Evolutionary conservation across 139 green algal species (phyloP), one percentile per base, ranked within the genome.

Genomic region (Chlorella sp.): DNA sequence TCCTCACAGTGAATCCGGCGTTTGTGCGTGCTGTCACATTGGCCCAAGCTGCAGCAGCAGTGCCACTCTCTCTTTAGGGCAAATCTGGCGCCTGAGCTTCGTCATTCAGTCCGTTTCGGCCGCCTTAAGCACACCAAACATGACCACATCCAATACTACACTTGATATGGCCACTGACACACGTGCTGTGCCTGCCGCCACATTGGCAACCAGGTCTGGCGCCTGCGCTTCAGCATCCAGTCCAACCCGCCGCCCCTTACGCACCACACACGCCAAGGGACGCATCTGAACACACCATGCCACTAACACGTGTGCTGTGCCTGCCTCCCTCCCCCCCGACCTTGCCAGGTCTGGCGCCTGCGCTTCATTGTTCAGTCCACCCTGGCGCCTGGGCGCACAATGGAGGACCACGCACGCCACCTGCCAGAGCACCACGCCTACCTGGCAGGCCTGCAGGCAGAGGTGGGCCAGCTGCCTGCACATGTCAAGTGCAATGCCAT

Each of bases 351-450:
- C 30, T 78, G 61, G 61, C 61, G 64, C 19, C 83, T 87, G 83
- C 83, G 61, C 61, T 77, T 77, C 83, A 66, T 87, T 21, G 36
- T 73, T 26, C 57, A 71, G 28, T 86, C 81, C 32, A 61, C 42
- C 15, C 81, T 86, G 57, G 81, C 81, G 30, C 57, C 81, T 24
- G 81, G 80, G 11, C 57, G 57, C 81, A 86, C 81, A 5, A 86
- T 86, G 81, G 28, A 40, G 15, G 81, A 86, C 81, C 81, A 79
- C 36, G 83, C 61, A 3, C 57, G 36, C 83, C 75, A 87, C 61
- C 83, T 87, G 83, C 69, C 26, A 32, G 83, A 87, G 53, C 83
- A 87, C 64, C 61, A 78, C 61, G 61, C 36, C 22, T 79, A 37
- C 83, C 64, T 87, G 64, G 16, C n/a, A 37, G 61, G n/a, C 60